Base-by-base conservation (phyloP, 2,329 filamentous ascomycete species). In the Aspergillus sclerotialis region DNA sequence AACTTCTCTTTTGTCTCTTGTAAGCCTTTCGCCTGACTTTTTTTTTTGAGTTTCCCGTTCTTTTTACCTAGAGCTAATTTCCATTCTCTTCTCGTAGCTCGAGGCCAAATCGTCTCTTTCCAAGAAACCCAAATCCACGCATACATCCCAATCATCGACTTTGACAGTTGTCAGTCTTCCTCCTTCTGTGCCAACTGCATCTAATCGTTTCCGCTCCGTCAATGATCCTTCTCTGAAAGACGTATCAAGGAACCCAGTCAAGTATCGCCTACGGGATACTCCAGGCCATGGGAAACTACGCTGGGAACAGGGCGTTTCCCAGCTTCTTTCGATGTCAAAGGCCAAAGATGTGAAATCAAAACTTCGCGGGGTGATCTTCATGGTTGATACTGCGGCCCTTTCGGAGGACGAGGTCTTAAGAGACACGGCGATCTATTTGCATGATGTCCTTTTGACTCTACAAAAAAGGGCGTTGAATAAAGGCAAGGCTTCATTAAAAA, bases 261-360 rank as follows among this genome's bases (percentile, higher is more conserved):
- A 48, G 19, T 69, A 67, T 41, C 46, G 55, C 4, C 34, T 69
- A 10, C 58, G 50, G 34, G 92, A 98, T 65, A 96, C 90, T 1
- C 92, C 92, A 0, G 92, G 92, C 25, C 92, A 98, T 67, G 88
- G 87, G 50, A 98, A 98, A 66, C 78, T 98, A 39, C 85, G 92
- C 40, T 75, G 78, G 49, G 70, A 67, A 10, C 64, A 78, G 38
- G 60, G 62, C 13, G 57, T 69, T 33, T 53, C 68, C 13, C 55
- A 58, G 32, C 50, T 66, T 23, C 44, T 50, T 12, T 40, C 49
- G 12, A 60, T 59, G 54, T 40, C 50, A 10, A 30, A 36, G 5
- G 48, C 55, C 6, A 60, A 59, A 32, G 54, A 61, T 12, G 44
- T 52, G 21, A 61, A 61, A 16, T 53, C 49, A 17, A 60, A 40